Conservation (phyloP, 2,329 filamentous ascomycete species). For the Diaporthe sp. region DNA sequence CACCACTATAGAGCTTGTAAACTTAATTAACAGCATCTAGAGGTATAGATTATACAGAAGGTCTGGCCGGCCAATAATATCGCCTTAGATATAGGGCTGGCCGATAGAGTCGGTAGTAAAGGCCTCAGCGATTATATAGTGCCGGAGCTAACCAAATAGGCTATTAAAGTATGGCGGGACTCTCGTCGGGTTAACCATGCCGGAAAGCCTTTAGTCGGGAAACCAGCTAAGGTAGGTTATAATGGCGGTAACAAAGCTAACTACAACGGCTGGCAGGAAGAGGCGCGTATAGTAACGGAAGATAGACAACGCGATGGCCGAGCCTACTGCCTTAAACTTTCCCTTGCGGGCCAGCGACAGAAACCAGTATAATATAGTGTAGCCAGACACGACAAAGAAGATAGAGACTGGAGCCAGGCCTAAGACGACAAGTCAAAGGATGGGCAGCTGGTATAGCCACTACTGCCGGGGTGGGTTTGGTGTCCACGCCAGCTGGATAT, state of each 20-base stretch:
- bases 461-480: conserved; percentile 7
- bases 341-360: conserved; percentile 42
- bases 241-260: conserved; percentile 34
- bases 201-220: conserved; percentile 34
- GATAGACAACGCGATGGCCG: conserved; percentile 41
- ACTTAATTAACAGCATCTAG: conserved; percentile 52
- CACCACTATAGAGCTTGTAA: conserved; percentile 46
- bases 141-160: conserved; percentile 37
- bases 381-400: conserved; percentile 54
- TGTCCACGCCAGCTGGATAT: conserved; percentile 30
- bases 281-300: conserved; percentile 43
- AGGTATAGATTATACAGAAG: conserved; percentile 45
- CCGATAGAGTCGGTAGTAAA: conserved; percentile 37
- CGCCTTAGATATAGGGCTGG: conserved; percentile 22
- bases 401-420: conserved; percentile 46
- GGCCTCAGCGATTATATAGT: conserved; percentile 35
- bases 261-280: conserved; percentile 40
- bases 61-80: neutral
- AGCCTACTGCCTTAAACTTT: conserved; percentile 36
- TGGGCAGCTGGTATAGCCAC: conserved; percentile 41
- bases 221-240: conserved; percentile 37
- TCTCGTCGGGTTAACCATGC: conserved; percentile 36
- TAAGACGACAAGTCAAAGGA: conserved; percentile 44
- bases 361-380: conserved; percentile 49
- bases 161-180: conserved; percentile 34